Evolutionary conservation across 352 stramenopile species (phyloP).

Genomic region (Lagenidium sp.): DNA sequence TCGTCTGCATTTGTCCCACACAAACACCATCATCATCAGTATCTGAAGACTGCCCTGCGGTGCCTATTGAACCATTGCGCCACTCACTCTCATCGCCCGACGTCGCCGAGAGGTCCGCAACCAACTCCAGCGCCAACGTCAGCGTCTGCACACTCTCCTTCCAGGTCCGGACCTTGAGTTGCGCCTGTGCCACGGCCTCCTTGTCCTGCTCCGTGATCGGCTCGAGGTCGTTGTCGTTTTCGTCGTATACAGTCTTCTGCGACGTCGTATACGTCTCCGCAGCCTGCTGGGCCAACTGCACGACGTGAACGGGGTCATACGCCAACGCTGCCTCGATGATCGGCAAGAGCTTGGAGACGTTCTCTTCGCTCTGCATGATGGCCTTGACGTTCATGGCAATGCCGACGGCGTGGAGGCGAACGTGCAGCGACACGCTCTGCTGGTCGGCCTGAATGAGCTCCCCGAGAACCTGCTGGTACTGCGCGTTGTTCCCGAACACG

Average conservation of each 20-base stretch:
- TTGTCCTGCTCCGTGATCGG: conserved; percentile 45
- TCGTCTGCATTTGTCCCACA: no score
- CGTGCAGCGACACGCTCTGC: conserved; percentile 25
- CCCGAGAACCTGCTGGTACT: conserved; percentile 61
- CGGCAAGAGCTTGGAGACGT: conserved; percentile 57
- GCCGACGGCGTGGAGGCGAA: conserved; percentile 50
- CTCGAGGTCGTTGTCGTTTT: conserved; percentile 55
- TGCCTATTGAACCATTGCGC: no score
- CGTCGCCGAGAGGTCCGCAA: conserved; percentile 48
- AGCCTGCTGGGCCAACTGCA: conserved; percentile 62
- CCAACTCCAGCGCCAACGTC: conserved; percentile 65
- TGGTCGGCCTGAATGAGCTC: conserved; percentile 53
- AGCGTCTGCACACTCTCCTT: conserved; percentile 76
- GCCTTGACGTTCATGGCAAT: conserved; percentile 72
- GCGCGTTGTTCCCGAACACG: conserved; percentile 36
- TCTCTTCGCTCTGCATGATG: conserved; percentile 66
- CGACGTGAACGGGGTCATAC: conserved; percentile 70
- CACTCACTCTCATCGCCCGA: conserved; percentile 41
- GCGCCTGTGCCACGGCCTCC: conserved; percentile 49
- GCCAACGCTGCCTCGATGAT: conserved; percentile 61
- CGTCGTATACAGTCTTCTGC: conserved; percentile 48
- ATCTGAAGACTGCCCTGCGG: no score
- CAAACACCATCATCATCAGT: no score
- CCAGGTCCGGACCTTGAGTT: conserved; percentile 65
- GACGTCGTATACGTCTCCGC: conserved; percentile 49